Evolutionary conservation across 306 rosid species (phyloP).

Genomic region (Vigna reflexopilosa): DNA sequence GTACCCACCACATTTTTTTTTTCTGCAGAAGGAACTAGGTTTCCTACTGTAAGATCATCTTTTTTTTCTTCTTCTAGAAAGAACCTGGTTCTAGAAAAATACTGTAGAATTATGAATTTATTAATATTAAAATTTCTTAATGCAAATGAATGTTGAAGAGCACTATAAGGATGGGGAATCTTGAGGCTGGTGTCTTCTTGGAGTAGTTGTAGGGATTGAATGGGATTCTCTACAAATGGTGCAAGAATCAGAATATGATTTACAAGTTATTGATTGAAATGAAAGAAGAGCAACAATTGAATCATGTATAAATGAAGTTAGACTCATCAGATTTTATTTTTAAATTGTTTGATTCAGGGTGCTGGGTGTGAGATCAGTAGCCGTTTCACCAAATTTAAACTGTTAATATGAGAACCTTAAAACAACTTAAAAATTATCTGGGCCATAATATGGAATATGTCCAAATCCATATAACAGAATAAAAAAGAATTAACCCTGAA

Average conservation of each 20-base stretch:
- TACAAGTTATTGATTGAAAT: conserved; percentile 26
- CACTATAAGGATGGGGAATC: conserved; percentile 16
- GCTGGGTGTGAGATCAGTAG: background rate
- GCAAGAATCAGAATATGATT: conserved; percentile 51
- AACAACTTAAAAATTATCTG: background rate
- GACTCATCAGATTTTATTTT: background rate
- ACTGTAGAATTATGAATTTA: background rate
- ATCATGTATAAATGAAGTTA: background rate
- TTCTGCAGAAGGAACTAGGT: background rate
- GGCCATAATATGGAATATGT: background rate
- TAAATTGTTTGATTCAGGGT: background rate
- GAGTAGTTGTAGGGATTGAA: conserved; percentile 16
- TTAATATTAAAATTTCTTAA: background rate
- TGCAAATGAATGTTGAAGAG: background rate
- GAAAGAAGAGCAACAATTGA: background rate
- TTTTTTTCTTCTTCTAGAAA: conserved; percentile 18
- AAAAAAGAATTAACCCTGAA: background rate
- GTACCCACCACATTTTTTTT: conserved; percentile 26
- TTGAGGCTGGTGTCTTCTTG: conserved; percentile 28
- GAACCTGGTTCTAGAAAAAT: conserved; percentile 41
- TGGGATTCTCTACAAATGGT: conserved; percentile 46
- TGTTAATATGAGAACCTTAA: background rate
- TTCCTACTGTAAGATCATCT: conserved; percentile 13
- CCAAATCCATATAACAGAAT: background rate
- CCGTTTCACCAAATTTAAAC: background rate